Conservation (phyloP, 169 alveolate species). For the Plasmodium falciparum region DNA sequence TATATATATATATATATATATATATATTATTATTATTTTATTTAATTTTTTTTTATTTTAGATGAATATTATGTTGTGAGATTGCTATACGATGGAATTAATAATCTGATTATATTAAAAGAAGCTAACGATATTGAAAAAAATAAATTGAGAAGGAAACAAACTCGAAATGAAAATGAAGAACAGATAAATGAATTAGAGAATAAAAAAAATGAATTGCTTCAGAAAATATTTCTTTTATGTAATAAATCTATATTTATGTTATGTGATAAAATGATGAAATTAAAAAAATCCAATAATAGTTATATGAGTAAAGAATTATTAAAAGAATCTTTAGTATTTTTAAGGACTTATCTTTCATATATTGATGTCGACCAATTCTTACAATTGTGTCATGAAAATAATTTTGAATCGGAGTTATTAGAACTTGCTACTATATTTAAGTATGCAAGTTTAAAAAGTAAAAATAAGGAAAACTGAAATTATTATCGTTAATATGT, state of each 20-base stretch:
- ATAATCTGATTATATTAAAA: slow-evolving; percentile 36
- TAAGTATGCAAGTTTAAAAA: slow-evolving; percentile 67
- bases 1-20: background rate
- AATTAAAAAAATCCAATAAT: slow-evolving; percentile 43
- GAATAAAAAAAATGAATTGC: slow-evolving; percentile 37
- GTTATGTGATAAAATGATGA: slow-evolving; percentile 69
- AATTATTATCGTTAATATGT: background rate
- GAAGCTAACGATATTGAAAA: slow-evolving; percentile 44
- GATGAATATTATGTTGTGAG: slow-evolving; percentile 54
- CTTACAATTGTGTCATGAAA: slow-evolving; percentile 67
- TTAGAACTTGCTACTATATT: slow-evolving; percentile 64
- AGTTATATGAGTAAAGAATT: slow-evolving; percentile 70
- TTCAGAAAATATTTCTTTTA: slow-evolving; percentile 52
- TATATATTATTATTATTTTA: background rate
- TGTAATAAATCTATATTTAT: slow-evolving; percentile 44
- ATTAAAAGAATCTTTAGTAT: slow-evolving; percentile 70
- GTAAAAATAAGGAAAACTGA: slow-evolving; percentile 11
- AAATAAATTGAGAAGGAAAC: slow-evolving; percentile 51
- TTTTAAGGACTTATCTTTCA: slow-evolving; percentile 46
- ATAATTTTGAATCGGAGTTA: slow-evolving; percentile 56
- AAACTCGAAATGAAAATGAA: slow-evolving; percentile 64
- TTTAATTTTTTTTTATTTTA: slow-evolving; percentile 7
- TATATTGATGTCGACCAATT: slow-evolving; percentile 64
- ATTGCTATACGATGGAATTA: slow-evolving; percentile 39
- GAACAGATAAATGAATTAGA: slow-evolving; percentile 65